Evolutionary conservation across 495 filamentous ascomycete species (phyloP).

Genomic region (Lasiosphaeria miniovina): DNA sequence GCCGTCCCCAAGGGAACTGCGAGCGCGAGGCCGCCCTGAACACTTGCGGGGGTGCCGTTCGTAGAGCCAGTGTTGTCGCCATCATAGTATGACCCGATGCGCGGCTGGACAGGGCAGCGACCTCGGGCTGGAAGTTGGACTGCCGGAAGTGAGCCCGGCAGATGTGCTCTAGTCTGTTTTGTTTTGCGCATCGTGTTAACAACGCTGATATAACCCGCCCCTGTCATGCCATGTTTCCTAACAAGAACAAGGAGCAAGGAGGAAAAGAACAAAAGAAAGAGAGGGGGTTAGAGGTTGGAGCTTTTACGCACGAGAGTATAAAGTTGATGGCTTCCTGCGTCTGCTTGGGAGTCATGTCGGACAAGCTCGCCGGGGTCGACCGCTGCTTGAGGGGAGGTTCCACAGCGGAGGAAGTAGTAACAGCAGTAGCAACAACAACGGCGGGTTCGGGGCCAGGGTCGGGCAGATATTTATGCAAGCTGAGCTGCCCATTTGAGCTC

Average conservation of each 20-base stretch:
- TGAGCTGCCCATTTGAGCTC: neutral
- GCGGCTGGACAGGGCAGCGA: slow-evolving; percentile 21
- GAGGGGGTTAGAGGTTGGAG: too few species aligned
- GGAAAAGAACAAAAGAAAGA: neutral
- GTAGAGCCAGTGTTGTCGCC: slow-evolving; percentile 41
- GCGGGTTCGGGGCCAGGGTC: neutral
- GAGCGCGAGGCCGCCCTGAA: slow-evolving; percentile 23
- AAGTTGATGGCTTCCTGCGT: slow-evolving; percentile 49
- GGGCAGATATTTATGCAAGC: neutral
- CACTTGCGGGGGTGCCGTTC: slow-evolving; percentile 27
- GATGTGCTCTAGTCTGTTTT: slow-evolving; percentile 45
- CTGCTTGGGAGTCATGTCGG: slow-evolving; percentile 31
- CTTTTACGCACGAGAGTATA: slow-evolving; percentile 41
- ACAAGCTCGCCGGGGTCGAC: slow-evolving; percentile 6
- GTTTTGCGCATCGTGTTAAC: neutral
- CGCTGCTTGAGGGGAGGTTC: too few species aligned
- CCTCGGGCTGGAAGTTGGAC: slow-evolving; percentile 25
- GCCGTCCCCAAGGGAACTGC: neutral
- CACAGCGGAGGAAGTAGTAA: too few species aligned
- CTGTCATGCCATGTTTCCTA: neutral
- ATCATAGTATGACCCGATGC: slow-evolving; percentile 45
- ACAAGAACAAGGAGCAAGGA: neutral
- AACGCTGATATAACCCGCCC: neutral
- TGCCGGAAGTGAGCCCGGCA: slow-evolving; percentile 47
- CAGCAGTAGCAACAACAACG: too few species aligned